Evolutionary conservation across 371 early-diverging fungal species (phyloP), one percentile per base, ranked within the genome.

Genomic region (Apophysomyces elegans): DNA sequence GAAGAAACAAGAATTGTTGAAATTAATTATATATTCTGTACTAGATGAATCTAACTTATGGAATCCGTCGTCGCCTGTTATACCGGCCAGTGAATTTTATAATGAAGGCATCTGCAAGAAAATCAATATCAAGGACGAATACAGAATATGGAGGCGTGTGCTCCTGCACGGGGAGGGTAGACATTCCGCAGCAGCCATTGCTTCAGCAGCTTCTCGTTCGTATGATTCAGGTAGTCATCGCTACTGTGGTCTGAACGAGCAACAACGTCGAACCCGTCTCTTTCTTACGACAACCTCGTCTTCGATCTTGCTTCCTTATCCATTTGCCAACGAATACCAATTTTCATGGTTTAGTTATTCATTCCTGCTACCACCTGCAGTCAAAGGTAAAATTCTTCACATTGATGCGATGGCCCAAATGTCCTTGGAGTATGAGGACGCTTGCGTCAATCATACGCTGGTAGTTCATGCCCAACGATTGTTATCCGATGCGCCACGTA

Each of bases 361-460:
- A 2, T 91, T 92, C 64, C 69, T 94, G 8, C 74, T 94, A 18
- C 86, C 91, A 36, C 91, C 92, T 11, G 78, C 88, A 0, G 77
- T 91, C 39, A 94, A 94, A 63, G 84, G 90, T 4, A 88, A 91
- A 43, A 87, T 94, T 58, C 74, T 93, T 41, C 87, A 91, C 56
- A 86, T 94, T 64, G 93, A 94, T 66, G 90, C 92, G 13, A 88
- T 93, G 87, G 84, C 90, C 0, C 91, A 91, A 69, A 94, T 94
- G 95, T 87, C 89, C 0, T 77, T 84, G 0, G 90, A 92, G 67
- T 93, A 90, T 56, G 93, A 94, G 75, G 93, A 91, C 59, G 93
- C 95, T 0, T 91, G 90, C 64, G 91, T 94, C 12, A 87, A 90
- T 35, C 91, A 92, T 66, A 91, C 94, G 0, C 67, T 88, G 7